Evolutionary conservation across 2,329 filamentous ascomycete species (phyloP), one percentile per base, ranked within the genome.

Genomic region (Chaetomiaceae sp.): DNA sequence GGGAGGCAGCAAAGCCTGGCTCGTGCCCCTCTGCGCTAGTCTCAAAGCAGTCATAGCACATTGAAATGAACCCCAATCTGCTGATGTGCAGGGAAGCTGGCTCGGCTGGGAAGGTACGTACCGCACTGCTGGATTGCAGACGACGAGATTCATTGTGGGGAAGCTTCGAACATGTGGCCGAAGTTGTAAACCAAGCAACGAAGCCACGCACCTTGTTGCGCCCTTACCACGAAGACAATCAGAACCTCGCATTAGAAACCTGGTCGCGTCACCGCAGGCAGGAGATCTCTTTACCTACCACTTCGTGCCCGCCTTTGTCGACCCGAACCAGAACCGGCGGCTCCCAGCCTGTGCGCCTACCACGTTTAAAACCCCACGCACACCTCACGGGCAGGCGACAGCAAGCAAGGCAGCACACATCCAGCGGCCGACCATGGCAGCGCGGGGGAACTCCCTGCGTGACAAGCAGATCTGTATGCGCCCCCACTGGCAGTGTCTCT

Each of bases 401-500:
- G 29, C 4, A 32, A 32, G 12, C 6, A 32, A 14, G 15, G 12
- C 12, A 6, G 5, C 3, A 32, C 4, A 32, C 12, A 41, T 11
- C 6, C 9, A 47, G 19, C 27, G 8, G 45, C 52, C 52, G 63
- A 64, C 40, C 56, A 75, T 75, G 72, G 67, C 71, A 53, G 62
- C 69, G 54, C 71, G 68, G 49, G 69, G 65, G 43, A 68, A 63
- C 52, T 71, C 71, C 34, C 58, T 76, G 57, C 68, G 73, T 59
- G 72, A 75, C 63, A 72, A 70, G 61, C 72, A 75, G 58, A 72
- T 75, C 60, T 64, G 71, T 73, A 62, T 42, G 59, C 51, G 22
- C 18, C 19, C 18, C 20, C 10, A 4, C n/a, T 19, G 11, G 14
- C 20, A n/a, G 34, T 27, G 35, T 8, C 29, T 32, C 30, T 20